A percentile compares a stretch with the other conserved stretches of the same genome.
These are phyloP conservation scores for Dioscorea dumetorum DNA, from an alignment of 106 monocot species.

Conservation along the genomic window DNA sequence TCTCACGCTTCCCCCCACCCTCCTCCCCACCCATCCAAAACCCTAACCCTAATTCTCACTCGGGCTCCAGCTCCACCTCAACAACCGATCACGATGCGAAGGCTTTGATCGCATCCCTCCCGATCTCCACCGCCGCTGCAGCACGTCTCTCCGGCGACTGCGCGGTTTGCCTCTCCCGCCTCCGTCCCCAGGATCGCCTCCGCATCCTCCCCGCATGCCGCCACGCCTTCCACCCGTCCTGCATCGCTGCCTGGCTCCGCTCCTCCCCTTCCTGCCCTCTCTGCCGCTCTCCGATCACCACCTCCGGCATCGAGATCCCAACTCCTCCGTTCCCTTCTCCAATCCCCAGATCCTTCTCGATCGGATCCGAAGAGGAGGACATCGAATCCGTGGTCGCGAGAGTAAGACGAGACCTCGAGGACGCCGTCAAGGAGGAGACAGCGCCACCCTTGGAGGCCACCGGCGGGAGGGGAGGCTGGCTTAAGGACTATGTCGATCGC, in stretches of 20 bases:
- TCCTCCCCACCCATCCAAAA: too few species aligned
- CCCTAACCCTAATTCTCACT: too few species aligned
- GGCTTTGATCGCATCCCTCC: too few species aligned
- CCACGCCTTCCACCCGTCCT: conserved; percentile 30
- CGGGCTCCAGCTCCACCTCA: too few species aligned
- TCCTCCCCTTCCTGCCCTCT: conserved; percentile 27
- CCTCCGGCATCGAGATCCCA: not conserved
- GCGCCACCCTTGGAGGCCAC: not conserved
- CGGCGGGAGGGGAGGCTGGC: conserved; percentile 7
- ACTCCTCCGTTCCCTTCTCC: not conserved
- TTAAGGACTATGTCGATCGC: conserved; percentile 12
- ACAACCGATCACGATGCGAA: too few species aligned
- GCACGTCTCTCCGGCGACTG: conserved; percentile 2
- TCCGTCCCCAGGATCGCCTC: conserved; percentile 12
- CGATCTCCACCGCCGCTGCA: too few species aligned
- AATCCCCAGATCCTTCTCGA: not conserved
- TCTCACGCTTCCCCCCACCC: not conserved
- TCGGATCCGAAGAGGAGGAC: conserved; percentile 1
- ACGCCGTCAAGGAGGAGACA: too few species aligned
- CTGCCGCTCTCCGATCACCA: conserved; percentile 18
- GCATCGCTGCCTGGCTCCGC: conserved; percentile 28
- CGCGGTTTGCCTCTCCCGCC: conserved; percentile 28
- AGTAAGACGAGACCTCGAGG: not conserved
- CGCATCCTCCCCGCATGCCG: conserved; percentile 27
- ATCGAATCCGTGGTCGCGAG: conserved; percentile 4